Conservation (phyloP, 179 eudicot genomes). For the Sideroxylon spinosum region DNA sequence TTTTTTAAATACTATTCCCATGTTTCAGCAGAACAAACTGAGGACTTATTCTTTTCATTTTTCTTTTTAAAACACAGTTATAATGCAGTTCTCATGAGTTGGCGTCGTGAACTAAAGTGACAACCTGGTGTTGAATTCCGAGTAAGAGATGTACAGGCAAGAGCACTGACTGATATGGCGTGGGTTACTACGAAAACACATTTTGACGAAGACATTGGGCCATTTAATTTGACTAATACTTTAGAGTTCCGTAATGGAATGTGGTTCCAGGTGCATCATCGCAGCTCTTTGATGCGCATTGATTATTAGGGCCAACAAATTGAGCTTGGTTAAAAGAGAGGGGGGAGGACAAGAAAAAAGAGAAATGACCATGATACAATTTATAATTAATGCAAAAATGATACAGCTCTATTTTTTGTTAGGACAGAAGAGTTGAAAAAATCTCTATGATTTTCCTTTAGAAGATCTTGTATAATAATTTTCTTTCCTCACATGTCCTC, state of each 20-base stretch:
- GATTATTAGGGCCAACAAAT: constrained; percentile 54
- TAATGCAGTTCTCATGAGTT: constrained; percentile 72
- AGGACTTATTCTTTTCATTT: not conserved
- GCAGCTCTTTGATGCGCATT: constrained; percentile 53
- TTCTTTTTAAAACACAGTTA: constrained; percentile 37
- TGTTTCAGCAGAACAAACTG: not conserved
- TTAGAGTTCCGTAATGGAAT: too few species aligned
- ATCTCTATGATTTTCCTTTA: constrained; percentile 23
- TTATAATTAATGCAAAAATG: constrained; percentile 23
- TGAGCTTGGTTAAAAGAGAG: constrained; percentile 32
- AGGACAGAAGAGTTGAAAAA: constrained; percentile 31
- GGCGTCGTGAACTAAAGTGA: constrained; percentile 75
- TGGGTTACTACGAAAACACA: too few species aligned
- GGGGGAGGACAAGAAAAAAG: not conserved
- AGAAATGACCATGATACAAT: not conserved
- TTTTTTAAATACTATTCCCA: constrained; percentile 1
- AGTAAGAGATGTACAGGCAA: constrained; percentile 63
- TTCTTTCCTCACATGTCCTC: constrained; percentile 10
- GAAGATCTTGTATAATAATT: constrained; percentile 20
- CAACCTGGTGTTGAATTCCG: constrained; percentile 59
- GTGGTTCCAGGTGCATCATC: constrained; percentile 97
- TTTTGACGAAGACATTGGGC: too few species aligned
- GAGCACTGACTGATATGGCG: constrained; percentile 69
- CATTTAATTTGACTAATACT: too few species aligned
- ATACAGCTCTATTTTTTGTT: constrained; percentile 28